These are phyloP conservation scores for Volutella citrinella DNA, from an alignment of 2,329 filamentous ascomycete genomes.

Conservation along the genomic window DNA sequence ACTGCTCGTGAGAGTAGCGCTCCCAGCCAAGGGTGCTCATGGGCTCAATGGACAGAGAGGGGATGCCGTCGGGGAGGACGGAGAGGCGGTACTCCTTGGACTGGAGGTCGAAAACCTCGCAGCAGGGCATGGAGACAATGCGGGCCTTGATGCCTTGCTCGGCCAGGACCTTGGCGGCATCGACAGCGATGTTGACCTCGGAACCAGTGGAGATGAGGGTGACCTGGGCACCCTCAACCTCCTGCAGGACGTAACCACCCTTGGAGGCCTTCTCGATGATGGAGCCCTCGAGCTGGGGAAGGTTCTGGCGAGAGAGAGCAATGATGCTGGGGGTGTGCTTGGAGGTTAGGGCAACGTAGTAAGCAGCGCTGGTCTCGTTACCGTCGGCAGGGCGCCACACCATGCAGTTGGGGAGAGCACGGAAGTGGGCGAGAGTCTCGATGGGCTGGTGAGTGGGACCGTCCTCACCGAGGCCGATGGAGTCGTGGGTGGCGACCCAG, in stretches of 20 bases:
- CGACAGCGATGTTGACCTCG: constrained; percentile 90
- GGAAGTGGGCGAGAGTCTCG: constrained; percentile 97
- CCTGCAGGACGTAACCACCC: constrained; percentile 90
- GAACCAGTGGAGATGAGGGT: constrained; percentile 94
- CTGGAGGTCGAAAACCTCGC: constrained; percentile 94
- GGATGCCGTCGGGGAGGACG: constrained; percentile 91
- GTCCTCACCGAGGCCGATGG: constrained; percentile 97
- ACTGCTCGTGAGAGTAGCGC: constrained; percentile 99
- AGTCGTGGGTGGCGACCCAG: constrained; percentile 98
- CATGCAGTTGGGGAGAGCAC: constrained; percentile 97
- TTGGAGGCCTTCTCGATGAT: constrained; percentile 86
- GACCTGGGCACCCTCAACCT: constrained; percentile 78
- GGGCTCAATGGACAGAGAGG: constrained; percentile 89
- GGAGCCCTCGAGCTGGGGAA: constrained; percentile 94
- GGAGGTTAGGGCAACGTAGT: constrained; percentile 90
- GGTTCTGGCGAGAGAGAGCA: constrained; percentile 94
- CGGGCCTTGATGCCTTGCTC: constrained; percentile 85
- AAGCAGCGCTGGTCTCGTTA: constrained; percentile 96
- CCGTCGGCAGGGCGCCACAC: constrained; percentile 98
- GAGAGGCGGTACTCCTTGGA: constrained; percentile 91
- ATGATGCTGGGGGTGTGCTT: constrained; percentile 90
- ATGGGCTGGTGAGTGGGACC: constrained; percentile 99
- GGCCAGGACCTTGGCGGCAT: constrained; percentile 86
- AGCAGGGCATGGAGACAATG: constrained; percentile 93
- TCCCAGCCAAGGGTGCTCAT: constrained; percentile 99